Conservation (phyloP, 1,139 yeast genomes). For the Yamadazyma pseudoaaseri region DNA sequence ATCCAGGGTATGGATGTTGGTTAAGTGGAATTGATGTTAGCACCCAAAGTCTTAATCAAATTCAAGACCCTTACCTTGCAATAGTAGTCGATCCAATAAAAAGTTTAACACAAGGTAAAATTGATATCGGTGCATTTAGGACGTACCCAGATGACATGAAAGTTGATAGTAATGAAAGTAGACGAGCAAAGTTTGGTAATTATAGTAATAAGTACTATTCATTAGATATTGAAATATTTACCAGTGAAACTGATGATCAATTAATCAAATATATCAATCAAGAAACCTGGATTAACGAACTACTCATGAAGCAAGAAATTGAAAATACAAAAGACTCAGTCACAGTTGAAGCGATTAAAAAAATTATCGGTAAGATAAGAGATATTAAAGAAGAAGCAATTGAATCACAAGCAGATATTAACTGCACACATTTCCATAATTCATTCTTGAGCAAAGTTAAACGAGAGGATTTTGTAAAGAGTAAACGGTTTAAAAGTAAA, state of each 20-base stretch:
- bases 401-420: not conserved
- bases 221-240: constrained; percentile 63
- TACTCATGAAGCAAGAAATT: constrained; percentile 13
- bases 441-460: not conserved
- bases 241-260: constrained; percentile 51
- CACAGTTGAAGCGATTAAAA: not conserved
- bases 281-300: constrained; percentile 47
- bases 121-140: constrained; percentile 91
- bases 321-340: constrained; percentile 1
- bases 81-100: constrained; percentile 83
- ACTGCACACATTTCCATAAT: constrained; percentile 1
- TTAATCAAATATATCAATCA: constrained; percentile 47
- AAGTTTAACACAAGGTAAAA: constrained; percentile 60
- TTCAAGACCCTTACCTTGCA: constrained; percentile 90
- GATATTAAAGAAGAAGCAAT: not conserved
- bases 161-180: constrained; percentile 4
- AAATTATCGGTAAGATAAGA: not conserved
- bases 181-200: constrained; percentile 57
- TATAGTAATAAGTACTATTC: constrained; percentile 73
- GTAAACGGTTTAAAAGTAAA: not conserved
- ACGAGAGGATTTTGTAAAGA: not conserved
- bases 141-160: constrained; percentile 56
- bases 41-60: constrained; percentile 84
- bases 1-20: constrained; percentile 98
- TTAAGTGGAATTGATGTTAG: constrained; percentile 86